These are phyloP conservation scores for Mycena citricolor DNA, from an alignment of 1,284 basidiomycete species.

Conservation along the genomic window DNA sequence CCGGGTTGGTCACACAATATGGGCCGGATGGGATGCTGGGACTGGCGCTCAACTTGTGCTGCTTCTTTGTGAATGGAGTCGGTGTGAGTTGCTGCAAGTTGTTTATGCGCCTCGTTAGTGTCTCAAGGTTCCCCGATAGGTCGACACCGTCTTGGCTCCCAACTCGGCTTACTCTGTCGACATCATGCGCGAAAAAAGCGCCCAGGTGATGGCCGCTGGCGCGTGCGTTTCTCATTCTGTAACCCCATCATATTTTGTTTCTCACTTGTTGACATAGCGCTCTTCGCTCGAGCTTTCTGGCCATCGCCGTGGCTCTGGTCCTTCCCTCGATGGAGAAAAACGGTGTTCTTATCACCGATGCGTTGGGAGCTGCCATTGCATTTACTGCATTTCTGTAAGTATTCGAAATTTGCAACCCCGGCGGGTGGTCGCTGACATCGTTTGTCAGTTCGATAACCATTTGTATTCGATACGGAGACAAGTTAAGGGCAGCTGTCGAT, in stretches of 20 bases:
- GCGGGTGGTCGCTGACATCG: too few species aligned
- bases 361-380: too few species aligned
- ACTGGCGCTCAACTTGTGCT: constrained; percentile 24
- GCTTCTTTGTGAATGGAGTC: constrained; percentile 28
- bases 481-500: too few species aligned
- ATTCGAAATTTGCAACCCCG: too few species aligned
- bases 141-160: constrained; percentile 22
- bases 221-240: constrained; percentile 11
- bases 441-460: too few species aligned
- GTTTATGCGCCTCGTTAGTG: too few species aligned
- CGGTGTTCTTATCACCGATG: too few species aligned
- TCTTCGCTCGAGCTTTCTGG: constrained; percentile 24
- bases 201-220: constrained; percentile 33
- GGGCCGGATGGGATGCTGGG: constrained; percentile 23
- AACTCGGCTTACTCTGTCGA: constrained; percentile 24
- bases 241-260: background rate
- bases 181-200: constrained; percentile 32
- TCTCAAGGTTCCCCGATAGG: too few species aligned
- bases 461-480: too few species aligned
- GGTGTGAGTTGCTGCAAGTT: constrained; percentile 25
- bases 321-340: constrained; percentile 27
- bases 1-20: constrained; percentile 21
- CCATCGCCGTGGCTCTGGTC: constrained; percentile 21
- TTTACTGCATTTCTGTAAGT: too few species aligned
- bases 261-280: constrained; percentile 10